Evolutionary conservation across 306 rosid genomes (phyloP).

Genomic region (Trichosanthes cucumerina): DNA sequence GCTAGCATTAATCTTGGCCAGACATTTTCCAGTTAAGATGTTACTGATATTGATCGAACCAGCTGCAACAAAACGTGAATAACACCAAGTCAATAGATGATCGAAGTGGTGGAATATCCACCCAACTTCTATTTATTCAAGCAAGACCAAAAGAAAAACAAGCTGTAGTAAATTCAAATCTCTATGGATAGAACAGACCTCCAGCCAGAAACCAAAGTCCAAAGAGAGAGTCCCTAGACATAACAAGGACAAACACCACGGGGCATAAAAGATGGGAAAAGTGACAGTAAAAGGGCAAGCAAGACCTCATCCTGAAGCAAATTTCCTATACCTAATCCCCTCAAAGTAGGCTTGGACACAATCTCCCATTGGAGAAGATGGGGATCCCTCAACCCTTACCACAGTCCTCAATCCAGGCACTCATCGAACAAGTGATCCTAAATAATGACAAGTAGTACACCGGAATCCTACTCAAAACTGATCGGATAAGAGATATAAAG

Average conservation of each 20-base stretch:
- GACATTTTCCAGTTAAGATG: conserved; percentile 76
- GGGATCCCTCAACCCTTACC: background rate
- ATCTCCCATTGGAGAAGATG: background rate
- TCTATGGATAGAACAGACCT: background rate
- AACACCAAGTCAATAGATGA: background rate
- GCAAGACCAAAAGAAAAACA: background rate
- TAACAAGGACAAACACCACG: background rate
- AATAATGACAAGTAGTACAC: background rate
- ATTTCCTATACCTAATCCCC: background rate
- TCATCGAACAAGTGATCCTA: background rate
- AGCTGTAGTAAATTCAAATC: background rate
- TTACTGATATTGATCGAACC: conserved; percentile 92
- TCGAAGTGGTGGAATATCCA: background rate
- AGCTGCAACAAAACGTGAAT: conserved; percentile 30
- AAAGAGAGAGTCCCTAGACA: background rate
- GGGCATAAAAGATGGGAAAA: background rate
- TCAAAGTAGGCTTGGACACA: background rate
- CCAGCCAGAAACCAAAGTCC: background rate
- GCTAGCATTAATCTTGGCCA: conserved; percentile 61
- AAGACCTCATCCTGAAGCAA: background rate
- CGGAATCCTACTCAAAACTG: background rate
- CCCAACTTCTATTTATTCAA: background rate
- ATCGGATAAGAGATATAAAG: background rate
- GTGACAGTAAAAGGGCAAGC: background rate
- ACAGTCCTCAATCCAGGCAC: background rate